Conservation (phyloP, 345 rosid species). For the Fremontodendron californicum region DNA sequence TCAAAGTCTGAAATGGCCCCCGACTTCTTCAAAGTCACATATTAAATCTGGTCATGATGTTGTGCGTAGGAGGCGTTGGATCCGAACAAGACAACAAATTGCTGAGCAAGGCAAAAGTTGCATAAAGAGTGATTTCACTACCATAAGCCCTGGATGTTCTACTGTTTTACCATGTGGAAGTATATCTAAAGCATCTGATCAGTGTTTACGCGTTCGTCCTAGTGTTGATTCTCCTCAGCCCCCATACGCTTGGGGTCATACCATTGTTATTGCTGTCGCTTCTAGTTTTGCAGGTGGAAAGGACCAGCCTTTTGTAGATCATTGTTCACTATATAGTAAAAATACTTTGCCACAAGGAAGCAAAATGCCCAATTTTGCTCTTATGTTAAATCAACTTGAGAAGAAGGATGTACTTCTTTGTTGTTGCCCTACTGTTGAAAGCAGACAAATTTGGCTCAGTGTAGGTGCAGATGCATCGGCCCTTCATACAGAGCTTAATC, state of each 20-base stretch:
- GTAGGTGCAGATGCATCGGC: conserved; percentile 83
- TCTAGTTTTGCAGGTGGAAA: conserved; percentile 55
- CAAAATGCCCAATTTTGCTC: conserved; percentile 43
- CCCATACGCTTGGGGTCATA: conserved; percentile 69
- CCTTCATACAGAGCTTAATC: conserved; percentile 86
- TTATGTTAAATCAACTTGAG: conserved; percentile 75
- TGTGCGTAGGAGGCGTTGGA: conserved; percentile 60
- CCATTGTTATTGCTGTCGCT: conserved; percentile 41
- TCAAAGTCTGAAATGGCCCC: conserved; percentile 52
- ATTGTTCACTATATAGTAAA: conserved; percentile 58
- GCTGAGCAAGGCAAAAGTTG: conserved; percentile 21
- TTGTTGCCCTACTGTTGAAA: conserved; percentile 53
- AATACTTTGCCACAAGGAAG: conserved; percentile 56
- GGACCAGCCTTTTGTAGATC: conserved; percentile 72
- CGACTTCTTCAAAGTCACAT: conserved; percentile 30
- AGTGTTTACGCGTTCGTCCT: conserved; percentile 74
- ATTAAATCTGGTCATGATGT: conserved; percentile 37
- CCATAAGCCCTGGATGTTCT: conserved; percentile 65
- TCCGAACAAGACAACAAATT: conserved; percentile 41
- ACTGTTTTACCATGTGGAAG: conserved; percentile 80
- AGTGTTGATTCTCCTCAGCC: conserved; percentile 40
- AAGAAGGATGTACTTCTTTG: conserved; percentile 83
- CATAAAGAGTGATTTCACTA: conserved; percentile 23
- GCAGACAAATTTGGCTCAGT: conserved; percentile 82
- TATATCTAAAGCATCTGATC: conserved; percentile 59